Evolutionary conservation across 176 grass and related monocot genomes (phyloP), one percentile per base, ranked within the genome.

Genomic region (Bolboschoenus planiculmis): DNA sequence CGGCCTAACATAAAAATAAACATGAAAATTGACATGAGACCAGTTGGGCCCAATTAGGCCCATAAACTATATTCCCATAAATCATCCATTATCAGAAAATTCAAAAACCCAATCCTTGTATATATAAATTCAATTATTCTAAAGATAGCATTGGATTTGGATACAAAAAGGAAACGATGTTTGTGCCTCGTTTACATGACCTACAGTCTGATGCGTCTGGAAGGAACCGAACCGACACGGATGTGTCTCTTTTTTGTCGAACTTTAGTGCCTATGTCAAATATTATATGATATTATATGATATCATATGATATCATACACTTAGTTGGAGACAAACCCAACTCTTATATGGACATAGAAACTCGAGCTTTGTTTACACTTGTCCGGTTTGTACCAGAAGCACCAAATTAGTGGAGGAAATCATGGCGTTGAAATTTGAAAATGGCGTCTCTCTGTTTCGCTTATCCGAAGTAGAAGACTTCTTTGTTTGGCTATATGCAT

Each of bases 381-480:
- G 71, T 75, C 43, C 29, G 71, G 5, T 75, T 48, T 29, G 2
- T 75, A 75, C 43, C 24, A 5, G 30, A 26, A 50, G 24, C 23
- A 50, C 71, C 71, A 75, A 74, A 50, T 50, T 50, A 48, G 43
- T 75, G 39, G 71, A 75, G 71, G 10, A 75, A 75, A 75, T 75
- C 14, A 75, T 50, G 71, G 43, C 71, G 43, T 75, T 75, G 24
- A 75, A 50, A 29, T 3, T n/a, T n/a, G n/a, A n/a, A n/a, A n/a
- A n/a, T n/a, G n/a, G n/a, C 4, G 5, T 67, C 16, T 68, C 64
- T 35, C 46, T 1, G 26, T 11, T 63, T 4, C 13, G 10, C 60
- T 63, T 33, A 63, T 63, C 55, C n/a, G n/a, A n/a, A n/a, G 5
- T 21, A 57, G 55, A 48, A 11, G 20, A 8, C 56, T 58, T 8